These are phyloP conservation scores for Phytophthora megakarya DNA, from an alignment of 352 stramenopile genomes.

Conservation along the genomic window DNA sequence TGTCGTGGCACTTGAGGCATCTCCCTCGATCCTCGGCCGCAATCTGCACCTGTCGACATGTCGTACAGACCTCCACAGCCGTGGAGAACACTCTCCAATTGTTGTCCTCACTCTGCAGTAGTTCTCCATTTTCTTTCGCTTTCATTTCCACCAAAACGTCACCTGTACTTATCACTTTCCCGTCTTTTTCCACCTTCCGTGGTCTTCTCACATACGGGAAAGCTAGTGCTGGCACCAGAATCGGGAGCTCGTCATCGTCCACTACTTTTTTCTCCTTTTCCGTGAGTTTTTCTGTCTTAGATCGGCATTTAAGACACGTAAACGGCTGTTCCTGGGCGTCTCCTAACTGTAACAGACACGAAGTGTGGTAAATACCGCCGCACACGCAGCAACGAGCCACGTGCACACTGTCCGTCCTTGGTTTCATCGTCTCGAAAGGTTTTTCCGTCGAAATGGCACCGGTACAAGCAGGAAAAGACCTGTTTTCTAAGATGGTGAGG, in stretches of 20 bases:
- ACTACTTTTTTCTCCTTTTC: background rate
- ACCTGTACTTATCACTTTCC: background rate
- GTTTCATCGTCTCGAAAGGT: background rate
- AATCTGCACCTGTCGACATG: slow-evolving; percentile 64
- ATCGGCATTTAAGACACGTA: slow-evolving; percentile 33
- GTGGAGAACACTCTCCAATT: slow-evolving; percentile 46
- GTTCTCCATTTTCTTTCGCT: background rate
- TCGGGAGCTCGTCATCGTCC: slow-evolving; percentile 12
- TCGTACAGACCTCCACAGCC: slow-evolving; percentile 55
- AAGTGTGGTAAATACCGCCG: slow-evolving; percentile 49
- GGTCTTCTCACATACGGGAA: slow-evolving; percentile 33
- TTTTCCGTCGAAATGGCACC: background rate
- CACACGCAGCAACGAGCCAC: slow-evolving; percentile 41
- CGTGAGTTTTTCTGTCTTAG: background rate
- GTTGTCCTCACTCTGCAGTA: slow-evolving; percentile 13
- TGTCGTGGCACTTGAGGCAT: slow-evolving; percentile 41
- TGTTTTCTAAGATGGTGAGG: background rate
- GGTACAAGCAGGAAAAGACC: slow-evolving; percentile 1
- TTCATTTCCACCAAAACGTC: background rate
- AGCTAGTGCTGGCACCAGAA: slow-evolving; percentile 34
- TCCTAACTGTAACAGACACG: slow-evolving; percentile 33
- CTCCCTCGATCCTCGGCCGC: slow-evolving; percentile 27
- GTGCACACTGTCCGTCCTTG: background rate
- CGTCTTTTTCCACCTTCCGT: background rate
- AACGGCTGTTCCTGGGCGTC: slow-evolving; percentile 1